Percentiles rank a stretch among this genome's conserved stretches.
Evolutionary conservation across 768 basidiomycete species (phyloP).

Genomic region (Termitomyces sp.): DNA sequence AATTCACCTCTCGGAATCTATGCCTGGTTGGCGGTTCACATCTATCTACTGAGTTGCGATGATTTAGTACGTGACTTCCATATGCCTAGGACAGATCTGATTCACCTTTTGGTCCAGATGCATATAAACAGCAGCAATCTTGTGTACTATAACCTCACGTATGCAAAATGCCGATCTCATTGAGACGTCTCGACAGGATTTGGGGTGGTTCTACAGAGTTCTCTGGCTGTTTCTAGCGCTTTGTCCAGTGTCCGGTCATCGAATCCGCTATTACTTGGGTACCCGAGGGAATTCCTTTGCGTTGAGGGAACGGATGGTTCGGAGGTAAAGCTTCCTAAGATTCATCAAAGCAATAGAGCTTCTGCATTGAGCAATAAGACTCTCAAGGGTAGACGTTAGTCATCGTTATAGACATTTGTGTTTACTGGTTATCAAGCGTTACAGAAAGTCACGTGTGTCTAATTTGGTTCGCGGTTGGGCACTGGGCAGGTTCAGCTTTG

Average conservation of each 20-base stretch:
- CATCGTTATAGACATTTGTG: neutral
- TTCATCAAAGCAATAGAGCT: neutral
- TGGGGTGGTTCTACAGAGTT: neutral
- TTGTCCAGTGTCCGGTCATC: neutral
- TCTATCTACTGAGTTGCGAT: conserved; percentile 54
- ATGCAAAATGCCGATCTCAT: neutral
- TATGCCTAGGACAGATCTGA: neutral
- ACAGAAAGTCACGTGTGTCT: conserved; percentile 11
- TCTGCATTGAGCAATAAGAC: neutral
- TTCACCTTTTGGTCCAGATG: neutral
- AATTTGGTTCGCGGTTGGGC: conserved; percentile 13
- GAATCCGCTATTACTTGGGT: neutral
- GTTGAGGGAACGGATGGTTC: neutral
- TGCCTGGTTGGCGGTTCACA: conserved; percentile 83
- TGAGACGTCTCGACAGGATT: neutral
- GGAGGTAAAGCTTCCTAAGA: neutral
- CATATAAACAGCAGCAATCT: neutral
- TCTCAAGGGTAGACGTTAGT: neutral
- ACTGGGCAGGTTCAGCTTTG: neutral
- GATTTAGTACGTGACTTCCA: neutral
- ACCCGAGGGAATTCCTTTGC: neutral
- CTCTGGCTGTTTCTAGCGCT: neutral
- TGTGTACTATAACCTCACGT: neutral
- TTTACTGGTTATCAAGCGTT: no score
- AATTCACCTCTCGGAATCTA: conserved; percentile 93